A percentile compares a stretch with the other conserved stretches of the same genome.
Conservation (phyloP, 228 moss, liverwort and hornwort genomes). For the Sphagnum magellanicum region DNA sequence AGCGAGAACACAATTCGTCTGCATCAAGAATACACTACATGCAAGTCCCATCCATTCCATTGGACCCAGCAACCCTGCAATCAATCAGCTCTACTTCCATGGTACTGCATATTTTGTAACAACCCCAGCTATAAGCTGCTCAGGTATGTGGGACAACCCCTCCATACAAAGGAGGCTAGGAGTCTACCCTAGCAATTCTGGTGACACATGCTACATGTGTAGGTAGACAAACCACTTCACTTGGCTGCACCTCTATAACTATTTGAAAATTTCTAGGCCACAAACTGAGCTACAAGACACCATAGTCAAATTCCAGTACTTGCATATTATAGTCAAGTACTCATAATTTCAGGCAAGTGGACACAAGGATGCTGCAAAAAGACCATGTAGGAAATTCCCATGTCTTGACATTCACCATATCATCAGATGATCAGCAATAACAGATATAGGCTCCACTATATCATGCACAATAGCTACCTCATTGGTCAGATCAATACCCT, state of each 20-base stretch:
- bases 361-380: background rate
- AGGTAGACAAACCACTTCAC: no score
- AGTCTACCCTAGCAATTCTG: no score
- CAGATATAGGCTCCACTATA: background rate
- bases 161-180: background rate
- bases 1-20: constrained; percentile 83
- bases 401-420: background rate
- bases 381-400: background rate
- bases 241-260: no score
- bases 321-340: no score
- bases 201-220: no score
- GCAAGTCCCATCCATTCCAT: no score
- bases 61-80: no score
- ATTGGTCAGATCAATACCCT: constrained; percentile 79
- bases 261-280: no score
- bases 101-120: constrained; percentile 28
- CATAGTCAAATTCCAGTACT: no score
- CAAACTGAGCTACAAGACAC: no score
- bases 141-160: constrained; percentile 14
- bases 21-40: constrained; percentile 77
- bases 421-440: background rate
- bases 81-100: no score
- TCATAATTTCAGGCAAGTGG: no score
- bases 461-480: constrained; percentile 32
- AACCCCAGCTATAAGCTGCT: constrained; percentile 19